Evolutionary conservation across 1,284 basidiomycete species (phyloP).

Genomic region (Irpex lacteus): DNA sequence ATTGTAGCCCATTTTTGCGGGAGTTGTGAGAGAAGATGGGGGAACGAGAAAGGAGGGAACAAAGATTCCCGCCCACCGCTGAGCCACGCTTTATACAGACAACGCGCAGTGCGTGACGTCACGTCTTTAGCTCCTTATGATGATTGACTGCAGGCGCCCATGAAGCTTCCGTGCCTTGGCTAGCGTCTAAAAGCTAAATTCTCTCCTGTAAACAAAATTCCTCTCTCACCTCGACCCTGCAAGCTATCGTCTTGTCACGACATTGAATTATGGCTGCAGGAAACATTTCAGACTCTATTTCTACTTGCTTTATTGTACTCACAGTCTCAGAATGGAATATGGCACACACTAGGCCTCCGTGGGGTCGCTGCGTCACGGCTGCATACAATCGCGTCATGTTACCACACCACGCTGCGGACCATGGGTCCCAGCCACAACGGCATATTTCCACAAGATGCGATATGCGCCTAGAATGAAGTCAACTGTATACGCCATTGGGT

Average conservation of each 20-base stretch:
- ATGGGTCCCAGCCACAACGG: background rate
- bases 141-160: background rate
- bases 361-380: background rate
- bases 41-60: background rate
- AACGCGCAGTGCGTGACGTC: background rate
- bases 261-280: too few relatives aligned
- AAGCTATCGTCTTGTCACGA: too few relatives aligned
- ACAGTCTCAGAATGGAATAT: too few relatives aligned
- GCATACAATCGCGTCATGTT: background rate
- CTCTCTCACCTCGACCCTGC: too few relatives aligned
- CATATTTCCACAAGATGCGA: too few relatives aligned
- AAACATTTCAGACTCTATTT: too few relatives aligned
- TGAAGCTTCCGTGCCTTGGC: background rate
- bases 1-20: constrained; percentile 26
- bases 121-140: background rate
- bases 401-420: background rate
- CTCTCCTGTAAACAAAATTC: background rate
- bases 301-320: too few relatives aligned
- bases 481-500: background rate
- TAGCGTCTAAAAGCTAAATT: background rate
- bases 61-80: background rate
- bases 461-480: background rate
- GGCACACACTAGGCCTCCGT: background rate
- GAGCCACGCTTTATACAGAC: background rate
- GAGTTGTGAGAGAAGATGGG: background rate